Conservation (phyloP, 768 basidiomycete genomes). For the Trametopsis cervina region DNA sequence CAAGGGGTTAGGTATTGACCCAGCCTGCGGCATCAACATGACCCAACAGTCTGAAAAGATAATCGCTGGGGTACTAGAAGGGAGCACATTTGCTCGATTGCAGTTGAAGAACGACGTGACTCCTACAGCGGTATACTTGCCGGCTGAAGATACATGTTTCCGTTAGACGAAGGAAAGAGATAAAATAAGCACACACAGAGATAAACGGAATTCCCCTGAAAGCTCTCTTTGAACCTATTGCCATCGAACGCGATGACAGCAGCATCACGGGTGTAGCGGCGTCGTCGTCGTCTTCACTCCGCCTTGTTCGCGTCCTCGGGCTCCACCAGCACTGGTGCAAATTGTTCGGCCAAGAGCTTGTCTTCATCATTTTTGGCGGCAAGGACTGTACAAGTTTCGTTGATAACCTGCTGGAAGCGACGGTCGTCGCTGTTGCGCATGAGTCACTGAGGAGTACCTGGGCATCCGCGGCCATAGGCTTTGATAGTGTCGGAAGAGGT, state of each 20-base stretch:
- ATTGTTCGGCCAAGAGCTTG: too few relatives aligned
- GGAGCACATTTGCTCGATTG: conserved; percentile 10
- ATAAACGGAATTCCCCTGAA: conserved; percentile 17
- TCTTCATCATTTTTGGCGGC: too few relatives aligned
- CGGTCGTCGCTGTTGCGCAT: too few relatives aligned
- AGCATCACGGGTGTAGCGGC: conserved; percentile 22
- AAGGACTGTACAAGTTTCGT: too few relatives aligned
- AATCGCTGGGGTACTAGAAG: conserved; percentile 24
- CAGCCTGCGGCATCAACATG: conserved; percentile 21
- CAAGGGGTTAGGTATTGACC: conserved; percentile 21
- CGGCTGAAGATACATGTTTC: conserved; percentile 22
- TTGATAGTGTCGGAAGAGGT: too few relatives aligned
- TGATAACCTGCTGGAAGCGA: too few relatives aligned
- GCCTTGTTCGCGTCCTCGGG: too few relatives aligned
- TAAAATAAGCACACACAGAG: conserved; percentile 18
- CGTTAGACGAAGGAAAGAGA: conserved; percentile 11
- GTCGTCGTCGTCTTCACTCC: conserved; percentile 17
- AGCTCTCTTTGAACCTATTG: conserved; percentile 15
- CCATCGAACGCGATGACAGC: conserved; percentile 20
- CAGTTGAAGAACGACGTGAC: conserved; percentile 21
- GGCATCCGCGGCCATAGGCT: too few relatives aligned
- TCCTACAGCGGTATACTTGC: conserved; percentile 17
- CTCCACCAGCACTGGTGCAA: too few relatives aligned
- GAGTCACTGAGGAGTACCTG: too few relatives aligned
- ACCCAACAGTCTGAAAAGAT: conserved; percentile 26